phyloP scores from a whole-genome alignment of 108 stramenopile genomes.

The Nitzschia sp. region DNA sequence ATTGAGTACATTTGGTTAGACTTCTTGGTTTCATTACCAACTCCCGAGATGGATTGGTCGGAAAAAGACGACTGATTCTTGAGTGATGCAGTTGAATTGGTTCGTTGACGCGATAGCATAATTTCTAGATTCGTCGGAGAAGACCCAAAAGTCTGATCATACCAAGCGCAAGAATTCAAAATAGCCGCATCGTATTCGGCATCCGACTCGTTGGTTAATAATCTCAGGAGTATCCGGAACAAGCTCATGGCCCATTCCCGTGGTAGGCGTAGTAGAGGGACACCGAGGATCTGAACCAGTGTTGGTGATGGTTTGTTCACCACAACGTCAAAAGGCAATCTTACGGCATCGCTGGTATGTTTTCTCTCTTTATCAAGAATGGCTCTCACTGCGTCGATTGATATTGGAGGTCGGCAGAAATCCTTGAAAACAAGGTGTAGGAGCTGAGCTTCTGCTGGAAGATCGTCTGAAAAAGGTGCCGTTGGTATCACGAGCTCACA shows the following conservation, averaged over 20 bases:
- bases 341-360: background rate
- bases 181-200: conserved; percentile 55
- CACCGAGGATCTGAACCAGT: conserved; percentile 2
- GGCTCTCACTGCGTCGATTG: conserved; percentile 33
- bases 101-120: background rate
- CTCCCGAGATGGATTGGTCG: background rate
- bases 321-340: conserved; percentile 16
- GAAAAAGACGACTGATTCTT: background rate
- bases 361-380: conserved; percentile 39
- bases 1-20: conserved; percentile 28
- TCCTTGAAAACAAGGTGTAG: conserved; percentile 55
- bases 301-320: conserved; percentile 14
- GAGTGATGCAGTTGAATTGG: background rate
- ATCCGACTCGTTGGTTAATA: conserved; percentile 58
- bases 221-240: conserved; percentile 59
- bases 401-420: conserved; percentile 52
- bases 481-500: background rate
- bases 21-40: conserved; percentile 10
- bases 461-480: background rate
- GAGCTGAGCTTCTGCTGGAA: conserved; percentile 7
- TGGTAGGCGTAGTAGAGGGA: conserved; percentile 29
- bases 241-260: conserved; percentile 52
- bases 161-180: conserved; percentile 34
- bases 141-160: conserved; percentile 6
- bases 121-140: background rate